Evolutionary conservation across 805 yeast genomes (phyloP), one percentile per base, ranked within the genome.

Genomic region (Candida ficus): DNA sequence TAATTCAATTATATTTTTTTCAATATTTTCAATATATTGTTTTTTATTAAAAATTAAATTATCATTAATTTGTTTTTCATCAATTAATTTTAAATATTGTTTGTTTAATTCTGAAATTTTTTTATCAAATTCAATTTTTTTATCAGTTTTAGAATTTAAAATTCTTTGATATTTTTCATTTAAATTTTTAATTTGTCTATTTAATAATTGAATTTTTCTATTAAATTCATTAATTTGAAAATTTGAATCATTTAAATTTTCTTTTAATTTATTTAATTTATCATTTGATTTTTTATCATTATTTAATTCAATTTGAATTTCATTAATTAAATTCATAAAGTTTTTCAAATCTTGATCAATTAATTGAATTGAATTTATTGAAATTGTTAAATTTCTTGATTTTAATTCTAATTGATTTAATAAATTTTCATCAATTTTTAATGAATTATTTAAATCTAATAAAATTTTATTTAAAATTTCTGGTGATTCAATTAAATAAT

Each of bases 401-500:
- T 73, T 67, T 12, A 45, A 38, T 47, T 80, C 83, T 22, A 75
- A 53, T 2, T 63, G 62, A 21, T 58, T 55, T 28, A 76, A 52
- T 5, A 56, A 55, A 7, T 56, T 53, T 36, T 67, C 63, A 44
- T 71, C 76, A 4, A 53, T 52, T 10, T 62, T 60, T 19, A 79
- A 63, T 7, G 75, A 66, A 17, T 53, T 56, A 35, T 67, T 64
- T 58, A 83, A 63, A 40, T 78, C 81, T 5, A 67, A 62, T 18
- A 81, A 79, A 18, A 76, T 68, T 45, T 68, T 69, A 23, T 64
- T 63, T 19, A 83, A 62, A 28, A 73, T 70, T 29, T 70, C 75
- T 11, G 84, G 78, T 23, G 84, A 76, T 31, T 80, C 80, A 29
- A 75, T 70, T 4, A 80, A 67, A 50, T 81, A 83, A 25, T 73